Percentiles rank a stretch among this genome's conserved stretches.
Evolutionary conservation across 1,284 basidiomycete species (phyloP).

Genomic region (Marasmius tenuissimus): DNA sequence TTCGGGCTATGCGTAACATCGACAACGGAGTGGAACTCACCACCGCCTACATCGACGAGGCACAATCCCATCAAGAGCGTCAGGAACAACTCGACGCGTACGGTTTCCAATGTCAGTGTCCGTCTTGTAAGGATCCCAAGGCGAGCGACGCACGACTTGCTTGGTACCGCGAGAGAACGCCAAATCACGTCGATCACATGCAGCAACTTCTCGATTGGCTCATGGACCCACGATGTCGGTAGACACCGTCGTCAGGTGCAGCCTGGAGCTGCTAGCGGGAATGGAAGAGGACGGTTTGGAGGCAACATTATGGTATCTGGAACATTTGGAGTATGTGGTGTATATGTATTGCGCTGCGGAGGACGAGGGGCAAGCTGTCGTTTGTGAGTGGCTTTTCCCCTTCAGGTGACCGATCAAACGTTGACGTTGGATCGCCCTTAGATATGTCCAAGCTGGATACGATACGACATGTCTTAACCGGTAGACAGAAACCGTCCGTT

Average conservation of each 20-base stretch:
- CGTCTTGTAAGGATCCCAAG: background rate
- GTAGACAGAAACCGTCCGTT: background rate
- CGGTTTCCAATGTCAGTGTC: constrained; percentile 8
- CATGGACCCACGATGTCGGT: background rate
- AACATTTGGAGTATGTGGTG: background rate
- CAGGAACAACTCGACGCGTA: constrained; percentile 4
- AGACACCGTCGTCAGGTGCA: background rate
- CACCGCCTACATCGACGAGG: background rate
- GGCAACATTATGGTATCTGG: background rate
- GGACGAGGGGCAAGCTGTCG: background rate
- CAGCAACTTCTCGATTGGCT: background rate
- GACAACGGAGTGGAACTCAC: constrained; percentile 7
- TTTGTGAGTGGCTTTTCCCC: background rate
- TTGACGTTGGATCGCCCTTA: background rate
- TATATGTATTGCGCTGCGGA: background rate
- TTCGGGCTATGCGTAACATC: constrained; percentile 5
- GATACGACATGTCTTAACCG: background rate
- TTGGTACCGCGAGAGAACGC: background rate
- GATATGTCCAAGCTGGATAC: background rate
- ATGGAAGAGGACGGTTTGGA: background rate
- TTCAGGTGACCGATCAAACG: background rate
- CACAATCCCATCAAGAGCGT: background rate
- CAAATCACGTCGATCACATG: background rate
- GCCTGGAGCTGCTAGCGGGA: background rate
- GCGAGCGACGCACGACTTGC: background rate